Percentiles rank a stretch among this genome's conserved stretches.
phyloP scores from a whole-genome alignment of 192 early-diverging fungal species.

The Coemansia sp. region DNA sequence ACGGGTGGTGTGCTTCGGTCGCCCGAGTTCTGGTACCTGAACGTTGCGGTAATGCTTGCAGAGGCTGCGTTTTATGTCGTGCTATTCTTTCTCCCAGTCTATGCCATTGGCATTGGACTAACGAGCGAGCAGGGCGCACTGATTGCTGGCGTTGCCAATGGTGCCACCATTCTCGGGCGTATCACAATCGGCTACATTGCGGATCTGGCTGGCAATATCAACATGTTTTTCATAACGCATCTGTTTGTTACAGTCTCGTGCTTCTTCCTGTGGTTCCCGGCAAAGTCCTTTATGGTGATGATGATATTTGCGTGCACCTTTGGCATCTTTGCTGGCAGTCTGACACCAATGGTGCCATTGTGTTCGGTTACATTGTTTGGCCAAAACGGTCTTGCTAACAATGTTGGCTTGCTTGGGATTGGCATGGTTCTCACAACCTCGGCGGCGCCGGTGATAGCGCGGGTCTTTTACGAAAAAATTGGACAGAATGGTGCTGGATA shows the following conservation, averaged over 20 bases:
- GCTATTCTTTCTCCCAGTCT: conserved; percentile 53
- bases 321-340: conserved; percentile 53
- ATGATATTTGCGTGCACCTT: conserved; percentile 54
- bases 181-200: conserved; percentile 66
- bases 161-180: conserved; percentile 63
- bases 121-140: conserved; percentile 61
- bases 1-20: conserved; percentile 47
- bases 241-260: conserved; percentile 49
- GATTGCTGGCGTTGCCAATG: conserved; percentile 65
- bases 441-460: conserved; percentile 48
- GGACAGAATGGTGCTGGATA: conserved; percentile 52
- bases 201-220: conserved; percentile 58
- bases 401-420: conserved; percentile 50
- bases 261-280: conserved; percentile 55
- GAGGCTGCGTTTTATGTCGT: conserved; percentile 55
- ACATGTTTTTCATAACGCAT: conserved; percentile 56
- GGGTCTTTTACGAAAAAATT: conserved; percentile 50
- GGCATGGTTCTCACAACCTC: conserved; percentile 55
- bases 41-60: conserved; percentile 54
- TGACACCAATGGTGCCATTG: conserved; percentile 54
- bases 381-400: conserved; percentile 52
- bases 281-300: conserved; percentile 55
- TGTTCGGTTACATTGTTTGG: conserved; percentile 57
- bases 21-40: conserved; percentile 56
- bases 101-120: conserved; percentile 61